A percentile compares a stretch with the other conserved stretches of the same genome.
Conservation (phyloP, 2,329 filamentous ascomycete species). For the Ophiostoma sp. region DNA sequence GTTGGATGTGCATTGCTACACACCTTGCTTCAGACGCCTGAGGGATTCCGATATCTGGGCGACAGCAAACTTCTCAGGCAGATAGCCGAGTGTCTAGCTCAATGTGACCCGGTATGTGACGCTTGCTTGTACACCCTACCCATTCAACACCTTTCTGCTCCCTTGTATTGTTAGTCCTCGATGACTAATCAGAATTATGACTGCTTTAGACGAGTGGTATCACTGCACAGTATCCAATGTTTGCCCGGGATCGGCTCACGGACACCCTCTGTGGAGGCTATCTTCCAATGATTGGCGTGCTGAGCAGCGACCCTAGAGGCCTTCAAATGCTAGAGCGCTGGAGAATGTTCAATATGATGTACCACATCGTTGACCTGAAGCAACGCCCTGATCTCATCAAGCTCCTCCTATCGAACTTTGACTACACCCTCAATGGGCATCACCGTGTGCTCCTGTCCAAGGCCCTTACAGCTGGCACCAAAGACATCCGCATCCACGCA, state of each 20-base stretch:
- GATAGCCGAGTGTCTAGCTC: constrained; percentile 90
- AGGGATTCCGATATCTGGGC: constrained; percentile 77
- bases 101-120: constrained; percentile 73
- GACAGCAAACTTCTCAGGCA: constrained; percentile 93
- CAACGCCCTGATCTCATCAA: constrained; percentile 89
- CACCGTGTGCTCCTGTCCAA: constrained; percentile 90
- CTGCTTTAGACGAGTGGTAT: constrained; percentile 56
- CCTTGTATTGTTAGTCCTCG: neutral
- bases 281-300: constrained; percentile 81
- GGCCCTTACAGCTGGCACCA: constrained; percentile 83
- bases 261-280: constrained; percentile 90
- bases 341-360: constrained; percentile 99
- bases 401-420: constrained; percentile 80
- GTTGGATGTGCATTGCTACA: constrained; percentile 85
- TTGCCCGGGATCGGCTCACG: constrained; percentile 74
- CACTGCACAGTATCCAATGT: constrained; percentile 80
- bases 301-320: constrained; percentile 77
- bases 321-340: constrained; percentile 87
- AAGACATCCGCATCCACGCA: constrained; percentile 83
- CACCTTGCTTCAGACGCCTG: constrained; percentile 74
- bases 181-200: neutral
- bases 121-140: neutral
- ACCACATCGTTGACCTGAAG: constrained; percentile 89
- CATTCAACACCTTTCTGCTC: neutral
- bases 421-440: constrained; percentile 84